Base-by-base conservation (phyloP, 129 eudicot genomes). In the Smallanthus sonchifolius region DNA sequence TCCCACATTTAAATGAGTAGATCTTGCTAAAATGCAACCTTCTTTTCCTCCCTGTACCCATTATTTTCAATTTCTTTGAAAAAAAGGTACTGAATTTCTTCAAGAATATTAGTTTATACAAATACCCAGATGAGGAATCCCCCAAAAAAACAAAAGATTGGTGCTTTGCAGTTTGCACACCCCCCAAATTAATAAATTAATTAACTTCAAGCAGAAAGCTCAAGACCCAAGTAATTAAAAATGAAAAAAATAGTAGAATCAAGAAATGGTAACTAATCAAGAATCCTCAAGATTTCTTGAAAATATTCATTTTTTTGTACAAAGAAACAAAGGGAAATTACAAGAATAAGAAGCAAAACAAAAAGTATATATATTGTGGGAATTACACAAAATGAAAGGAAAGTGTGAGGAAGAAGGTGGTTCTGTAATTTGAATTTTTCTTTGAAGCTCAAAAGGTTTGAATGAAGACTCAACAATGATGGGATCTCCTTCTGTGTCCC, bases 1-100 rank as follows among this genome's bases (percentile, higher is more conserved):
- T 90, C 8, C 92, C 90, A 84, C 98, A 86, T 60, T 77, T 83
- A 62, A 90, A 92, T 64, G 98, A 37, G 56, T 90, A 93, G 91
- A 90, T 81, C 86, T 88, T 93, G 92, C 95, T 86, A 42, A 90
- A 90, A 81, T 86, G 86, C 39, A 88, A 65, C 87, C 86, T 86
- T 71, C 63, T 87, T 59, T 76, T 90, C 74, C 75, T 79, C 32
- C 89, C 87, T 64, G 75, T 76, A 0, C 63, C 81, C 96, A 90
- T 84, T 81, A 30, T 55, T 39, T 36, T 16, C 5, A 5, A 8
- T 3, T 2, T 55, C 48, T 44, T 20, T 60, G n/a, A 35, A 43
- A 39, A 39, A 69, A 4, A 65, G 45, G 24, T 63, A n/a, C 36
- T 30, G 34, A 51, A 5, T 55, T 75, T 10, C 2, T 68, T 75